Evolutionary conservation across 2,329 filamentous ascomycete species (phyloP), one percentile per base, ranked within the genome.

Genomic region (Monilinia fructicola): DNA sequence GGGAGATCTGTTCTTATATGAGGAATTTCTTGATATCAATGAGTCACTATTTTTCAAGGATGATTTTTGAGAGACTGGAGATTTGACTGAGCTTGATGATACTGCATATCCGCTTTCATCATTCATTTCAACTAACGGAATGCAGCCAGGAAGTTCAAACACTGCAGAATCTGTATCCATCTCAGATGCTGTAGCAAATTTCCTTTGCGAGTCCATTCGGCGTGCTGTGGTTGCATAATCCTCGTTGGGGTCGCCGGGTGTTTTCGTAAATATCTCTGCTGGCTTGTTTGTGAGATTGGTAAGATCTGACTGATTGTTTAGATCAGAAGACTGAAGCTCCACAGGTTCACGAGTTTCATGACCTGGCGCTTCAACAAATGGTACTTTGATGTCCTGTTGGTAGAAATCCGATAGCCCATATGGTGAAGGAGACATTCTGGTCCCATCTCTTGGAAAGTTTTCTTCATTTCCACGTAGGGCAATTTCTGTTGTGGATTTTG

Each of bases 261-360:
- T 56, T 10, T 42, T 44, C 21, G 62, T 50, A 31, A 26, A 65
- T 38, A 65, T 38, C 50, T 65, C 53, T 21, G 62, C 26, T 46
- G 50, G 61, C 9, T 53, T 44, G 4, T 38, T 50, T 35, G 18
- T 54, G 18, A 42, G 6, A 18, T 21, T 18, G 54, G 18, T 31
- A 7, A 54, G 54, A 6, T 42, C 3, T 28, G 50, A 28, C 21
- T 40, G 50, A 3, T 54, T 44, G 18, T 46, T 54, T 10, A 40
- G 21, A 31, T 64, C 38, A n/a, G 5, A 50, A 31, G 62, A 58
- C 4, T 64, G 21, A 48, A 65, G 44, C 31, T 65, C 62, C 28
- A 48, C 54, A 9, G 28, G n/a, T 9, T 46, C 44, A 9, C 53
- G 35, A 7, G 21, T 5, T 14, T 65, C 42, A n/a, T 44, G 54